Percentiles rank a stretch among this genome's conserved stretches.
Evolutionary conservation across 768 basidiomycete species (phyloP).

Genomic region (Mycena capillaripes): DNA sequence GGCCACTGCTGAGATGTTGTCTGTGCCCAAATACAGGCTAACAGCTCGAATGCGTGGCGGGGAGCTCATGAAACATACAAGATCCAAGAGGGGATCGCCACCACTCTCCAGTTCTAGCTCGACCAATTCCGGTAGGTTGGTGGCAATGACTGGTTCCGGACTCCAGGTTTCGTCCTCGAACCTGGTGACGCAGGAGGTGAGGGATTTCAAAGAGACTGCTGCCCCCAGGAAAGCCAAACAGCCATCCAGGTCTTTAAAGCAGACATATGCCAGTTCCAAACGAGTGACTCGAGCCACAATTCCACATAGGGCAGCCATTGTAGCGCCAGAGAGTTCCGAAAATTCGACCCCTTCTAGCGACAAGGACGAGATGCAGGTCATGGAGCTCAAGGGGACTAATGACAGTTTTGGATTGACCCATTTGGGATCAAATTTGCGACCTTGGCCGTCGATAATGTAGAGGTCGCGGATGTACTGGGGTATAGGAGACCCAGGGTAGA

Average conservation of each 20-base stretch:
- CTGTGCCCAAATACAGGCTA: conserved; percentile 3
- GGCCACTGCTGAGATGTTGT: conserved; percentile 5
- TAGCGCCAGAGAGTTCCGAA: conserved; percentile 6
- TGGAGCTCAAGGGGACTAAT: conserved; percentile 2
- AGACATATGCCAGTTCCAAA: conserved; percentile 17
- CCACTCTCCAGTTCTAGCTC: conserved; percentile 8
- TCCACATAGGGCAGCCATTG: conserved; percentile 1
- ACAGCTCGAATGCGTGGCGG: conserved; percentile 15
- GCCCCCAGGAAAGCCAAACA: conserved; percentile 3
- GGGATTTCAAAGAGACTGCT: conserved; percentile 13
- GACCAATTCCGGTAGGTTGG: conserved; percentile 12
- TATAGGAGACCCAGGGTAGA: conserved; percentile 15
- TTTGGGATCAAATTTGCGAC: conserved; percentile 14
- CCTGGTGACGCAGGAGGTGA: conserved; percentile 6
- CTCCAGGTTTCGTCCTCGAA: background rate
- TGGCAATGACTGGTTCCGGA: background rate
- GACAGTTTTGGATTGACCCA: conserved; percentile 14
- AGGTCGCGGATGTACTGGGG: conserved; percentile 22
- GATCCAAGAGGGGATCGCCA: conserved; percentile 10
- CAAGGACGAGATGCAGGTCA: conserved; percentile 12
- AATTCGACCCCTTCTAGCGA: conserved; percentile 14
- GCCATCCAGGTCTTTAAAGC: background rate
- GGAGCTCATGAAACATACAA: conserved; percentile 2
- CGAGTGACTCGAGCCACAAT: conserved; percentile 5
- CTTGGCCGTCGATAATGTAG: conserved; percentile 19